Percentiles rank a stretch among this genome's conserved stretches.
Evolutionary conservation across 106 monocot genomes (phyloP).

Genomic region (Acorus calamus): DNA sequence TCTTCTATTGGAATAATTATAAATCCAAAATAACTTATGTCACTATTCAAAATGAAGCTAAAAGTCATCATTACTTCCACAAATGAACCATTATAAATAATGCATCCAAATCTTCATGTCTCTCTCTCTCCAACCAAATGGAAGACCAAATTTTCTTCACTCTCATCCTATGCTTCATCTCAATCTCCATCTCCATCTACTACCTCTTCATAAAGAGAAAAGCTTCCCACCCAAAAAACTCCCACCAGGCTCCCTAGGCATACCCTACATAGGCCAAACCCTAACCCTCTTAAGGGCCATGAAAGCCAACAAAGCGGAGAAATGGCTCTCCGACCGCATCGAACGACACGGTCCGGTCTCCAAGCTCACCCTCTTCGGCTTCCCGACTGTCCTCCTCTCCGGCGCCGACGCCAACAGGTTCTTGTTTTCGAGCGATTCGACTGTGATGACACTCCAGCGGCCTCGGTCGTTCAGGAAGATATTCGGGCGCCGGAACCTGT

Average conservation of each 20-base stretch:
- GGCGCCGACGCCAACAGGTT: constrained; percentile 29
- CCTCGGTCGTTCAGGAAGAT: constrained; percentile 7
- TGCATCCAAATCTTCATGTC: too few species aligned
- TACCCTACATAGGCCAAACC: constrained; percentile 29
- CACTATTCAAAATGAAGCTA: too few species aligned
- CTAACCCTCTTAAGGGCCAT: constrained; percentile 21
- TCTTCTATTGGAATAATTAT: too few species aligned
- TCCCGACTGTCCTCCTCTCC: constrained; percentile 13
- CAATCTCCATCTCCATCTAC: too few species aligned
- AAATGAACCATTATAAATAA: too few species aligned
- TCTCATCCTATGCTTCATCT: too few species aligned
- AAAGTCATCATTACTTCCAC: too few species aligned
- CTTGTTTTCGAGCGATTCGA: constrained; percentile 10
- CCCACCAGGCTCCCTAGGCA: constrained; percentile 24
- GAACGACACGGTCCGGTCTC: constrained; percentile 20
- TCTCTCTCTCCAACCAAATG: too few species aligned
- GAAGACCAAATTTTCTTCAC: too few species aligned
- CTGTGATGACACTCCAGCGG: constrained; percentile 1
- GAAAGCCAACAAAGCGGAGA: constrained; percentile 14
- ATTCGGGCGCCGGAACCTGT: constrained; percentile 17
- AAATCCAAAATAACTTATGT: too few species aligned
- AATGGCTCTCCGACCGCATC: constrained; percentile 10
- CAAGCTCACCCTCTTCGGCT: constrained; percentile 22
- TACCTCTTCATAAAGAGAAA: constrained; percentile 1
- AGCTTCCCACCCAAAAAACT: constrained; percentile 7